phyloP scores from a whole-genome alignment of 208 protist species.

The Leishmania gerbilli region DNA sequence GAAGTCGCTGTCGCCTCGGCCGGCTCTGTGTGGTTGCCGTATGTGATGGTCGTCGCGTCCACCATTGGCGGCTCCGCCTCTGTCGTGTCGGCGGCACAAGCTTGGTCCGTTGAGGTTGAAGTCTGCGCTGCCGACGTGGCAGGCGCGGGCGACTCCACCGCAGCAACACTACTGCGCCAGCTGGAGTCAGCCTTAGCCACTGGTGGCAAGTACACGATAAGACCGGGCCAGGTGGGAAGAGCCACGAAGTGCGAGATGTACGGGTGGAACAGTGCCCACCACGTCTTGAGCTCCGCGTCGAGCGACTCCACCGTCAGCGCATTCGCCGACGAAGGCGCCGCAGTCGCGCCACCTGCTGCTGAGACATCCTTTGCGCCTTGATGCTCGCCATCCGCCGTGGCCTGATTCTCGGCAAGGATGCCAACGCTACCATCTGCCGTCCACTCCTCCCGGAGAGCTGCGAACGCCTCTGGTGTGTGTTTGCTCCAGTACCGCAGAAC shows the following conservation, averaged over 20 bases:
- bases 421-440: constrained; percentile 5
- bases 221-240: constrained; percentile 46
- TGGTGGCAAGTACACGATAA: constrained; percentile 48
- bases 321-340: not conserved
- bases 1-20: constrained; percentile 17
- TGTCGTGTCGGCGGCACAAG: not conserved
- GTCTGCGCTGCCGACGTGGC: not conserved
- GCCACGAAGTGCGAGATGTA: constrained; percentile 70
- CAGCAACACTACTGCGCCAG: constrained; percentile 11
- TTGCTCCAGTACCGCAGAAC: constrained; percentile 25
- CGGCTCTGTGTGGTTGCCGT: constrained; percentile 23
- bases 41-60: constrained; percentile 17
- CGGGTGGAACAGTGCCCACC: constrained; percentile 45
- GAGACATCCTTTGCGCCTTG: not conserved
- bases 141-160: not conserved
- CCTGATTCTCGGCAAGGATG: not conserved
- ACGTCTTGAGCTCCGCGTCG: constrained; percentile 19
- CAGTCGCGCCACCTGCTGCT: not conserved
- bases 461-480: constrained; percentile 20
- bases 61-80: constrained; percentile 3
- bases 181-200: constrained; percentile 11
- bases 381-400: not conserved
- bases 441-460: constrained; percentile 17
- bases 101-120: not conserved
- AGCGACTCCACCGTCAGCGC: constrained; percentile 22